Evolutionary conservation across 1,284 basidiomycete genomes (phyloP).

Genomic region (Agroathelia rolfsii): DNA sequence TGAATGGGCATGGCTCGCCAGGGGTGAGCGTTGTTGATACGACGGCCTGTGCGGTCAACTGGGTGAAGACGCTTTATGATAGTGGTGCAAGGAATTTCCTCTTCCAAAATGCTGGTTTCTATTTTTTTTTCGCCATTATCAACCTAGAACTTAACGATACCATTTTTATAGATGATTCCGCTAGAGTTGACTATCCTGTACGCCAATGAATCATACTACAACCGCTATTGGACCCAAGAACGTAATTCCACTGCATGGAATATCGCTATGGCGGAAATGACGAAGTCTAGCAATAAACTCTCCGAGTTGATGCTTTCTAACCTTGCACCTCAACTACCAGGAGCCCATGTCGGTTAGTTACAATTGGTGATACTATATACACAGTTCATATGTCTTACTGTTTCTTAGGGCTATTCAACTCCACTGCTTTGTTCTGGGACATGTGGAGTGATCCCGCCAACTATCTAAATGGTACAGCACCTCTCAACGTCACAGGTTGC

Average conservation of each 20-base stretch:
- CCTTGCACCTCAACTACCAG: slow-evolving; percentile 24
- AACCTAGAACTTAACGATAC: too few relatives aligned
- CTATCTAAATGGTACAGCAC: too few relatives aligned
- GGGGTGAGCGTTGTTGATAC: slow-evolving; percentile 29
- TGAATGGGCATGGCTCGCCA: slow-evolving; percentile 23
- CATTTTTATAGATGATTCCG: slow-evolving; percentile 42
- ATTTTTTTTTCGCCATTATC: slow-evolving; percentile 9
- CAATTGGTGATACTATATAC: too few relatives aligned
- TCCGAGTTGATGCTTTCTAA: slow-evolving; percentile 31
- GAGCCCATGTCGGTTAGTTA: slow-evolving; percentile 23
- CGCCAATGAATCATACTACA: slow-evolving; percentile 29
- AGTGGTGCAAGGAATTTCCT: slow-evolving; percentile 35
- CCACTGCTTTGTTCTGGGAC: too few relatives aligned
- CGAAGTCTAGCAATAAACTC: slow-evolving; percentile 30
- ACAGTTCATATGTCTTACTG: too few relatives aligned
- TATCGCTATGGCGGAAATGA: slow-evolving; percentile 35
- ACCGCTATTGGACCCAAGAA: slow-evolving; percentile 30
- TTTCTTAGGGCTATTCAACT: too few relatives aligned
- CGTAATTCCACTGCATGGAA: slow-evolving; percentile 42
- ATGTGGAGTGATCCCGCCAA: too few relatives aligned
- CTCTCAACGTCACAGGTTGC: slow-evolving; percentile 27
- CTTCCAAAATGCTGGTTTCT: slow-evolving; percentile 31
- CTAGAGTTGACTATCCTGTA: slow-evolving; percentile 35
- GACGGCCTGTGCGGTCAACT: slow-evolving; percentile 31
- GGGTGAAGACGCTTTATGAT: slow-evolving; percentile 32